Percentiles rank a stretch among this genome's conserved stretches.
Conservation (phyloP, 2,329 filamentous ascomycete genomes). For the Fulvia fulva region DNA sequence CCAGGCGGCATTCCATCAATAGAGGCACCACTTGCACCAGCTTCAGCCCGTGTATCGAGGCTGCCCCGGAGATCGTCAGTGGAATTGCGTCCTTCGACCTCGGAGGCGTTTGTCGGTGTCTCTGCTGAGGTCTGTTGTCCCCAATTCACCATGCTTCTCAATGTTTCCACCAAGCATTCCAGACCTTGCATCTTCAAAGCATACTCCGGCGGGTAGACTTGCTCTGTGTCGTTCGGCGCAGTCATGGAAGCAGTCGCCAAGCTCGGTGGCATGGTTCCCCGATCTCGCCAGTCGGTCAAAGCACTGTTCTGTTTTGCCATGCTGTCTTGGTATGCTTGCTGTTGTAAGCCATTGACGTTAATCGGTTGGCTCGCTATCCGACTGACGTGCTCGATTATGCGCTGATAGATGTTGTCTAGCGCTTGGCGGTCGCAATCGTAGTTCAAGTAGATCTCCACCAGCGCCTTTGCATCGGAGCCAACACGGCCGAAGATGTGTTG, state of each 20-base stretch:
- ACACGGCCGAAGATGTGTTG: constrained; percentile 73
- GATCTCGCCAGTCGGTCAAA: constrained; percentile 74
- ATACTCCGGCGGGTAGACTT: constrained; percentile 81
- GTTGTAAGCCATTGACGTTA: constrained; percentile 68
- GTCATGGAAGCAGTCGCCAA: constrained; percentile 74
- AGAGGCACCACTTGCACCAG: constrained; percentile 35
- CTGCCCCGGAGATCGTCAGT: constrained; percentile 65
- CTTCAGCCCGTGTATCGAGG: constrained; percentile 62
- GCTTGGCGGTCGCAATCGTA: constrained; percentile 93
- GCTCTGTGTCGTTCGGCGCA: constrained; percentile 48
- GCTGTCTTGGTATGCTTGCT: constrained; percentile 82
- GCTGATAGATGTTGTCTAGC: constrained; percentile 94
- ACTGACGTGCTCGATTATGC: constrained; percentile 88
- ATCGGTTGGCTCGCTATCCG: constrained; percentile 79
- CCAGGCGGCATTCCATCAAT: constrained; percentile 26
- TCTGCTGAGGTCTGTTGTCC: constrained; percentile 63
- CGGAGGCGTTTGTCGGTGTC: constrained; percentile 40
- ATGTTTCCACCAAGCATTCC: constrained; percentile 80
- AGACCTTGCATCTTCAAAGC: constrained; percentile 84
- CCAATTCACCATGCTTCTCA: constrained; percentile 91
- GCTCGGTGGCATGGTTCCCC: constrained; percentile 79
- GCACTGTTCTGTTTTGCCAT: constrained; percentile 49
- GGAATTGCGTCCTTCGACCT: constrained; percentile 48
- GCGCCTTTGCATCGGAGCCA: constrained; percentile 75
- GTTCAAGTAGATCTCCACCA: constrained; percentile 95